Percentiles rank a stretch among this genome's conserved stretches.
Evolutionary conservation across 345 rosid genomes (phyloP).

Genomic region (Dimocarpus longan): DNA sequence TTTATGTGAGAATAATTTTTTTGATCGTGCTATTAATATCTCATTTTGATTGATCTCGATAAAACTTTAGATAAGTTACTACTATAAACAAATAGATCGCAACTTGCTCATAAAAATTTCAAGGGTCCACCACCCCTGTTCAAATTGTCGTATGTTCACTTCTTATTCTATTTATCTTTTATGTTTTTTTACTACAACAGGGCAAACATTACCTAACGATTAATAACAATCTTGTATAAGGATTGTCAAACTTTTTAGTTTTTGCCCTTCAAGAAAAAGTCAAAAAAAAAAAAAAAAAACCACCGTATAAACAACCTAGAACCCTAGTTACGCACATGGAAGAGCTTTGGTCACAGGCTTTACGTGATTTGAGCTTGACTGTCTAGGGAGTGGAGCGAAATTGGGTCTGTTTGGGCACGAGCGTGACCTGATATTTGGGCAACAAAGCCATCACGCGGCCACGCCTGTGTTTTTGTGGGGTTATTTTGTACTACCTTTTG

Average conservation of each 20-base stretch:
- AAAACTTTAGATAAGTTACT: no score
- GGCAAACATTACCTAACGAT: neutral
- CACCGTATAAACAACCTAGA: neutral
- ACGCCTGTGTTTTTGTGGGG: neutral
- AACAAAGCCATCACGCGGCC: neutral
- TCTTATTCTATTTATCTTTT: neutral
- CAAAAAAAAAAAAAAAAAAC: neutral
- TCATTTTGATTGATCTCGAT: no score
- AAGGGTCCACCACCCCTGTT: neutral
- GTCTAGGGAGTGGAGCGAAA: constrained; percentile 26
- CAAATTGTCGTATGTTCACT: neutral
- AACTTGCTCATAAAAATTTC: neutral
- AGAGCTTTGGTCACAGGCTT: neutral
- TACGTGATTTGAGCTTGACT: constrained; percentile 19
- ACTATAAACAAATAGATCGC: no score
- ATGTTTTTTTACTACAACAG: neutral
- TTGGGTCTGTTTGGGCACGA: constrained; percentile 19
- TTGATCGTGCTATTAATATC: no score
- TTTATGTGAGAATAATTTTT: no score
- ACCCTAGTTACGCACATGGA: no score
- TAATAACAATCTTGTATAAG: no score
- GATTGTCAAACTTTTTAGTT: neutral
- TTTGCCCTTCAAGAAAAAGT: neutral
- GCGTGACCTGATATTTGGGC: constrained; percentile 19
- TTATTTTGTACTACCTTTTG: neutral